Evolutionary conservation across 1,284 basidiomycete species (phyloP).

Genomic region (Lentinula novae-zelandiae): DNA sequence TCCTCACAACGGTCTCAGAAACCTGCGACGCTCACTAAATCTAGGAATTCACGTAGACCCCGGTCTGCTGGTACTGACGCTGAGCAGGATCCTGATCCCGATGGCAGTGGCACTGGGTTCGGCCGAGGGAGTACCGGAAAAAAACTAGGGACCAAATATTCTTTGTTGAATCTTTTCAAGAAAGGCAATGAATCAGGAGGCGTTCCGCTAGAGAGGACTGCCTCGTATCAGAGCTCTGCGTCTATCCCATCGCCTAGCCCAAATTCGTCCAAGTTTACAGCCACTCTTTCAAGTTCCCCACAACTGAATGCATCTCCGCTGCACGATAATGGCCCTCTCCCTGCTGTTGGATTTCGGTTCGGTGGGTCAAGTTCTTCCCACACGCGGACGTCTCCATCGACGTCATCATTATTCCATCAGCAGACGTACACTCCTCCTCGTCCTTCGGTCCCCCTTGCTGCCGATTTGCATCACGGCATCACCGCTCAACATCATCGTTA

Average conservation of each 20-base stretch:
- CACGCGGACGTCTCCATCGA: conserved; percentile 3
- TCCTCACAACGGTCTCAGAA: conserved; percentile 13
- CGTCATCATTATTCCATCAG: conserved; percentile 5
- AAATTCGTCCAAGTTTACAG: conserved; percentile 8
- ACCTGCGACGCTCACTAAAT: conserved; percentile 14
- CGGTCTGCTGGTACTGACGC: conserved; percentile 56
- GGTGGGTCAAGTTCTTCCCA: conserved; percentile 27
- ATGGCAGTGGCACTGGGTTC: conserved; percentile 22
- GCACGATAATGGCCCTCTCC: conserved; percentile 17
- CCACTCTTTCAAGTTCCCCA: conserved; percentile 1
- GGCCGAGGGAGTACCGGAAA: conserved; percentile 28
- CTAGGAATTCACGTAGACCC: conserved; percentile 40
- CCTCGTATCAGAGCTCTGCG: conserved; percentile 16
- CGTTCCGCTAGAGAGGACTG: conserved; percentile 18
- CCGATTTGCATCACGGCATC: conserved; percentile 38
- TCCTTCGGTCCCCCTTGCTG: conserved; percentile 28
- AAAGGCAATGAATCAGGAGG: conserved; percentile 35
- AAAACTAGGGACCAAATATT: conserved; percentile 49
- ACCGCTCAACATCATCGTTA: conserved; percentile 29
- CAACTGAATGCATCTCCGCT: conserved; percentile 11
- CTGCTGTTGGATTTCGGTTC: conserved; percentile 25
- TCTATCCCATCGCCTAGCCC: conserved; percentile 18
- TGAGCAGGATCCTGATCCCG: conserved; percentile 29
- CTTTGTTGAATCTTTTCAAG: conserved; percentile 59
- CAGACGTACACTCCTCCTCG: conserved; percentile 23